Evolutionary conservation across 805 yeast species (phyloP).

Genomic region (Wickerhamiella australiensis): DNA sequence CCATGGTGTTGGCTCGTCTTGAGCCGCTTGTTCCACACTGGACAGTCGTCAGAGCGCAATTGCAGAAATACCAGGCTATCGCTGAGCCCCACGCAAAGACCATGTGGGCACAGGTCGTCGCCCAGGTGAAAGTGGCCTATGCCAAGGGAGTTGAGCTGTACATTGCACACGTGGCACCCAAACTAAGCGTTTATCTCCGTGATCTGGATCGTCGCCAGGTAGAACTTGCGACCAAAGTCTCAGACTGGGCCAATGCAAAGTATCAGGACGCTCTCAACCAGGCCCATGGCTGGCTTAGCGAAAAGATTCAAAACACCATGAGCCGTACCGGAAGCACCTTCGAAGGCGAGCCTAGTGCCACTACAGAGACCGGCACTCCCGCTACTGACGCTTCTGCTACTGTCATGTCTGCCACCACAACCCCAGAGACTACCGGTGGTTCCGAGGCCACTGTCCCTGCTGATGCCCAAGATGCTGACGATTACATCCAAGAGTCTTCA

Average conservation of each 20-base stretch:
- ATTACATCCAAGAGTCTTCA: background rate
- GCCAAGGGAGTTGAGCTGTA: background rate
- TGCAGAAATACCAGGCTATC: background rate
- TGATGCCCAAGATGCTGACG: background rate
- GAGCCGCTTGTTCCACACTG: background rate
- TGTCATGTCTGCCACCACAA: conserved; percentile 1
- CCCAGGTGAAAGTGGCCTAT: too few species aligned
- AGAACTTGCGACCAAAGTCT: background rate
- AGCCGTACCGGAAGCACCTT: background rate
- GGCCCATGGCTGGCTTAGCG: background rate
- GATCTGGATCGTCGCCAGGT: background rate
- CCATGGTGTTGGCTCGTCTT: background rate
- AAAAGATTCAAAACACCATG: background rate
- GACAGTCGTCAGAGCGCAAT: background rate
- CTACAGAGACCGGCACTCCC: conserved; percentile 2
- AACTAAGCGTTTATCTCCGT: background rate
- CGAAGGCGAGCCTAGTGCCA: background rate
- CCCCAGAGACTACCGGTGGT: background rate
- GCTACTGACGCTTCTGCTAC: conserved; percentile 10
- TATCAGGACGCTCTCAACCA: background rate
- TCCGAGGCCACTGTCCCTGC: background rate
- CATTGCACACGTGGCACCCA: background rate
- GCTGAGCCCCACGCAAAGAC: background rate
- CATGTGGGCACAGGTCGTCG: background rate
- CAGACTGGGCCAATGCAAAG: background rate